A percentile compares a stretch with the other conserved stretches of the same genome.
phyloP scores from a whole-genome alignment of 2,329 filamentous ascomycete species.

The Sporothrix brunneoviolacea region DNA sequence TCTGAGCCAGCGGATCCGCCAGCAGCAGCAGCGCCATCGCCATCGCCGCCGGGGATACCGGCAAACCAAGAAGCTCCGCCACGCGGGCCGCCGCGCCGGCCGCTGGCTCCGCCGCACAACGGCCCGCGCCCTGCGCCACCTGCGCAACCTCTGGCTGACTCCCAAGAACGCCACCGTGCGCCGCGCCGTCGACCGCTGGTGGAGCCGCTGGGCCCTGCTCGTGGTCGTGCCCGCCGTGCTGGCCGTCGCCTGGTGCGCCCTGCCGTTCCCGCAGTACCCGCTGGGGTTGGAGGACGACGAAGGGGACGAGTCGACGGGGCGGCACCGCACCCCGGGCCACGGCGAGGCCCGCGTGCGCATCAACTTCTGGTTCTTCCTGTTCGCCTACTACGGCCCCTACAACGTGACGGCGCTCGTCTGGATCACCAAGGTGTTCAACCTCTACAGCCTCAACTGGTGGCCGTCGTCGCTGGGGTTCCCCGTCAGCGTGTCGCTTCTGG shows the following conservation, averaged over 20 bases:
- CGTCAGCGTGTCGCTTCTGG: conserved; percentile 55
- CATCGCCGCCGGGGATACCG: background rate
- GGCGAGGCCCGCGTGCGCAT: conserved; percentile 57
- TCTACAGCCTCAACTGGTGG: conserved; percentile 68
- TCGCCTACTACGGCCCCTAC: conserved; percentile 64
- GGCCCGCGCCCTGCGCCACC: conserved; percentile 27
- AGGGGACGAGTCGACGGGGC: conserved; percentile 19
- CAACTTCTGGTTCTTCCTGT: conserved; percentile 67
- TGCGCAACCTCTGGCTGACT: conserved; percentile 53
- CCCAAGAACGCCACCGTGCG: conserved; percentile 53
- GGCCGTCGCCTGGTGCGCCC: conserved; percentile 57
- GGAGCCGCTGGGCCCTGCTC: conserved; percentile 54
- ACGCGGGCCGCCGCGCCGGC: conserved; percentile 27
- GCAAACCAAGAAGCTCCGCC: background rate
- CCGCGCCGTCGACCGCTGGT: conserved; percentile 55
- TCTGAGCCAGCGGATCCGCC: background rate
- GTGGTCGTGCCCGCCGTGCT: conserved; percentile 54
- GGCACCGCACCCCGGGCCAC: conserved; percentile 50
- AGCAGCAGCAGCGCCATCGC: background rate
- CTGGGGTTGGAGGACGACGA: conserved; percentile 39
- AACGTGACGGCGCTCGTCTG: conserved; percentile 61
- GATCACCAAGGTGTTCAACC: conserved; percentile 67
- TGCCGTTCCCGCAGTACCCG: conserved; percentile 59
- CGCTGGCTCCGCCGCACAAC: conserved; percentile 1
- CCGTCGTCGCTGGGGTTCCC: conserved; percentile 58